Conservation (phyloP, 208 protist genomes). For the Trypanosoma avium region DNA sequence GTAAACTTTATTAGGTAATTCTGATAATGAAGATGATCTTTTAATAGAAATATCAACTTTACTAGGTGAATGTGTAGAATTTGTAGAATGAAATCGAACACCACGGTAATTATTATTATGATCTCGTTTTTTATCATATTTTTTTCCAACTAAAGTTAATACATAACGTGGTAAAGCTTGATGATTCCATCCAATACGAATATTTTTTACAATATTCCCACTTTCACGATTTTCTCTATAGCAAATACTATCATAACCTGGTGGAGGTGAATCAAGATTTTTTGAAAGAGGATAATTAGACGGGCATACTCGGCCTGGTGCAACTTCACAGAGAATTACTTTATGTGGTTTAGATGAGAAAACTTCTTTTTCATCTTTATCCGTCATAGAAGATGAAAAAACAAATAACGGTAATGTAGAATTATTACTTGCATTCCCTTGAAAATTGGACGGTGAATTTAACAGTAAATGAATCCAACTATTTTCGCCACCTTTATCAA, state of each 20-base stretch:
- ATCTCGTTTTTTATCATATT: too few species aligned
- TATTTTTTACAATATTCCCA: conserved; percentile 24
- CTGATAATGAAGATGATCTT: background rate
- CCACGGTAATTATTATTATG: too few species aligned
- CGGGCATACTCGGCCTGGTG: conserved; percentile 37
- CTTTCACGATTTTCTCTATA: conserved; percentile 23
- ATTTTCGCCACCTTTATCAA: conserved; percentile 9
- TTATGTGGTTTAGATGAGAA: conserved; percentile 29
- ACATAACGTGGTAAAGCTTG: conserved; percentile 76
- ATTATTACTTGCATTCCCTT: background rate
- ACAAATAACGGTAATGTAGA: conserved; percentile 39
- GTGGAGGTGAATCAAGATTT: background rate
- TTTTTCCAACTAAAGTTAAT: conserved; percentile 35
- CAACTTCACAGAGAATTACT: conserved; percentile 75
- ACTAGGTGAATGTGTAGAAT: background rate
- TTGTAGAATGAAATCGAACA: background rate
- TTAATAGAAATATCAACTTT: background rate
- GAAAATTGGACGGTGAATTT: background rate
- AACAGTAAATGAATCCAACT: background rate
- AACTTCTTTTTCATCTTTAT: conserved; percentile 31
- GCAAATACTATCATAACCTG: conserved; percentile 54
- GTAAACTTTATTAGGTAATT: background rate
- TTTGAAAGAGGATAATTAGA: conserved; percentile 33
- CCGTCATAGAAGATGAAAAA: conserved; percentile 61
- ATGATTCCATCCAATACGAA: conserved; percentile 50